Evolutionary conservation across 2,329 filamentous ascomycete species (phyloP), one percentile per base, ranked within the genome.

Genomic region (Fusarium proliferatum): DNA sequence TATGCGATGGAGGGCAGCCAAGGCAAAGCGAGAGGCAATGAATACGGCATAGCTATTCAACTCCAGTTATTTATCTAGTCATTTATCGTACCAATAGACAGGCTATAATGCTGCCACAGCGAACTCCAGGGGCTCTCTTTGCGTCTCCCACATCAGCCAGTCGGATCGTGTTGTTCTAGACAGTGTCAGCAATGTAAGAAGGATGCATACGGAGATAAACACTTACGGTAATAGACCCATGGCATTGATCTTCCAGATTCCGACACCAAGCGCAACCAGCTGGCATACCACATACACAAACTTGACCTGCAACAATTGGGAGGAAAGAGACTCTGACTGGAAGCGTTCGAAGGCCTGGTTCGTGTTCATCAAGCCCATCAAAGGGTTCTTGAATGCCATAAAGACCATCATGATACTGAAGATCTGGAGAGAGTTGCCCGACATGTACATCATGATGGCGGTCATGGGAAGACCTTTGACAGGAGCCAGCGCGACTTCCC

Each of bases 331-430:
- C 60, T 94, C 91, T 26, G 94, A 95, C 82, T 98, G 94, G 83
- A 97, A 97, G 71, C 93, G 92, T 80, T 94, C 90, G 82, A 99
- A 98, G n/a, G 93, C 94, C 79, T 92, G 89, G 80, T 96, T 95
- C 53, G 96, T 96, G 76, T 87, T 90, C 69, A 97, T 84, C 51
- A 98, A 85, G 39, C 95, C 96, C 83, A 94, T 90, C 69, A 99
- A 88, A 15, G 96, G 96, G 76, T 94, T 97, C 87, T 98, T 98
- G 88, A 99, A 99, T 51, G 97, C 92, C 93, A 98, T 98, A 79
- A 96, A 95, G 23, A 98, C 96, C 95, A 98, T 99, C 94, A 98
- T 98, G 84, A 99, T 98, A 84, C 93, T 97, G 87, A 99, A 99
- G 76, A 99, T 98, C 82, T 99, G 96, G 52, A 99, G 90, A 70